These are phyloP conservation scores for Exophiala lecanii-corni DNA, from an alignment of 2,329 filamentous ascomycete species.

Conservation along the genomic window DNA sequence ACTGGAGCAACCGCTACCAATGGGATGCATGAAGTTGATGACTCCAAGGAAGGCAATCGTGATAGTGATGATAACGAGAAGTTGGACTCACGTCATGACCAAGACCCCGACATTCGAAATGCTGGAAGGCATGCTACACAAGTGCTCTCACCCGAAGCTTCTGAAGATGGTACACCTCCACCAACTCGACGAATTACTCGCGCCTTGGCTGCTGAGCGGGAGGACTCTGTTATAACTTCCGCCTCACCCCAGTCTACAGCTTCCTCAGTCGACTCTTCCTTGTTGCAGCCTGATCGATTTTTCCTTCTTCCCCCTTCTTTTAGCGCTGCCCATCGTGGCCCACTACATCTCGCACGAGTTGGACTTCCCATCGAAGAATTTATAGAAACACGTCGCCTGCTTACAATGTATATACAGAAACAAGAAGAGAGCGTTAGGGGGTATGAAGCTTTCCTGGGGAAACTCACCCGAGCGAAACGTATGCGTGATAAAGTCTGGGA, in stretches of 20 bases:
- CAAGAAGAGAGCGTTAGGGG: constrained; percentile 60
- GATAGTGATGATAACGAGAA: not conserved
- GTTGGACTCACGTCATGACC: constrained; percentile 13
- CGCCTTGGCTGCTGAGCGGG: constrained; percentile 41
- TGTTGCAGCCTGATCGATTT: constrained; percentile 48
- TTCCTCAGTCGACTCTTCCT: constrained; percentile 37
- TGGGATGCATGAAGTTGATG: constrained; percentile 7
- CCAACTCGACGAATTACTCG: constrained; percentile 43
- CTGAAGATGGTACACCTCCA: constrained; percentile 29
- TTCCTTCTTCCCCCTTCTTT: constrained; percentile 49
- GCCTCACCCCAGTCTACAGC: constrained; percentile 29
- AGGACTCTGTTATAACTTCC: constrained; percentile 28
- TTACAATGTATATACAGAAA: constrained; percentile 61
- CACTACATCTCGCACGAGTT: constrained; percentile 46
- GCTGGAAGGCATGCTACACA: no score
- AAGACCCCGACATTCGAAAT: constrained; percentile 11
- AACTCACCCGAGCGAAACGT: constrained; percentile 55
- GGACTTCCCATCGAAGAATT: constrained; percentile 56
- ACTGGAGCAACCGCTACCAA: constrained; percentile 8
- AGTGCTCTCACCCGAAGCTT: no score
- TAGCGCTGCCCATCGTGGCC: constrained; percentile 52
- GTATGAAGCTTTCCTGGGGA: constrained; percentile 51
- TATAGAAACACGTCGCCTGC: constrained; percentile 56
- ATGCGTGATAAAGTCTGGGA: constrained; percentile 56
- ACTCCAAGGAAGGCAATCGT: constrained; percentile 1